A percentile compares a stretch with the other conserved stretches of the same genome.
phyloP scores from a whole-genome alignment of 2,329 filamentous ascomycete species.

The Elsinoe fawcettii region DNA sequence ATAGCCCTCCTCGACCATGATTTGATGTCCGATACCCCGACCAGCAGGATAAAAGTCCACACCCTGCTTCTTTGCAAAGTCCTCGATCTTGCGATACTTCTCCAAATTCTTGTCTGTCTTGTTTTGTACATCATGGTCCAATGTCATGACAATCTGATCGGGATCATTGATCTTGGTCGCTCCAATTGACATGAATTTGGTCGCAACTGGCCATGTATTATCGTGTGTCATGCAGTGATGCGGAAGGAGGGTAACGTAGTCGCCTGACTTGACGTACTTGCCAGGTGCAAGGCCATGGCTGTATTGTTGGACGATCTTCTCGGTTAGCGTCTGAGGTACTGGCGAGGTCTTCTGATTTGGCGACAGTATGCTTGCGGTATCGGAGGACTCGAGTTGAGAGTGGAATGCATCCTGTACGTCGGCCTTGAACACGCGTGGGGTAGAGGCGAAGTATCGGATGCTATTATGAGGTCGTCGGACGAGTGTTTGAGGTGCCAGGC shows the following conservation, averaged over 20 bases:
- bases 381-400: constrained; percentile 52
- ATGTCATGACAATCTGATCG: constrained; percentile 69
- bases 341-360: constrained; percentile 34
- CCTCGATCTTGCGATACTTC: constrained; percentile 75
- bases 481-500: background rate
- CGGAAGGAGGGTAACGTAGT: constrained; percentile 72
- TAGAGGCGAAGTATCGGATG: constrained; percentile 16
- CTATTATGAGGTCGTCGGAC: constrained; percentile 3
- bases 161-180: constrained; percentile 64
- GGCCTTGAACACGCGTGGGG: constrained; percentile 21
- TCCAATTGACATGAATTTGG: constrained; percentile 77
- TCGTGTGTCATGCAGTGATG: constrained; percentile 79
- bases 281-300: constrained; percentile 65
- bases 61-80: constrained; percentile 71
- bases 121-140: constrained; percentile 88
- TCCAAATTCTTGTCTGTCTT: constrained; percentile 67
- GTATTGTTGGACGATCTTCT: constrained; percentile 85
- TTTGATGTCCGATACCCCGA: constrained; percentile 80
- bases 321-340: constrained; percentile 70
- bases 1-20: constrained; percentile 80
- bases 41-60: constrained; percentile 71
- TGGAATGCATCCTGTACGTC: constrained; percentile 51
- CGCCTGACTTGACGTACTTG: constrained; percentile 69
- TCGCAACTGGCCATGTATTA: constrained; percentile 67
- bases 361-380: constrained; percentile 64